These are phyloP conservation scores for Halenospora varia DNA, from an alignment of 495 filamentous ascomycete genomes.

Conservation along the genomic window DNA sequence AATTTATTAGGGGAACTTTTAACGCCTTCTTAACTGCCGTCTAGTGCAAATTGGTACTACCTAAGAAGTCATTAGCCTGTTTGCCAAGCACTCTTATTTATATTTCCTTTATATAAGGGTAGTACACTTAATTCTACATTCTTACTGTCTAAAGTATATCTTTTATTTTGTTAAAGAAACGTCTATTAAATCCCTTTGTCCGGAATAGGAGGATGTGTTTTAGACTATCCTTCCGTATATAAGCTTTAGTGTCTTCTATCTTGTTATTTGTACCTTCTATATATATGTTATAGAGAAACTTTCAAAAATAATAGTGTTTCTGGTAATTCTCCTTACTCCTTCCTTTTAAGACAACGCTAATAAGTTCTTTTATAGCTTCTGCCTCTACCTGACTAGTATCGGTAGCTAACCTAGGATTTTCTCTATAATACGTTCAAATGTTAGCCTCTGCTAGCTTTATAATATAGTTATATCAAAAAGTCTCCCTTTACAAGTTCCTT, in stretches of 20 bases:
- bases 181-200: constrained; percentile 14
- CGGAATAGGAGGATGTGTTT: constrained; percentile 12
- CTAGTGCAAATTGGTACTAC: constrained; percentile 11
- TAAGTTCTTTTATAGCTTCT: constrained; percentile 19
- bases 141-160: constrained; percentile 8
- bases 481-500: constrained; percentile 6
- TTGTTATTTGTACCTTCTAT: constrained; percentile 7
- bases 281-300: constrained; percentile 15
- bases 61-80: constrained; percentile 6
- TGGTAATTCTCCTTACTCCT: constrained; percentile 18
- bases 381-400: constrained; percentile 16
- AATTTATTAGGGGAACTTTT: constrained; percentile 7
- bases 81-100: constrained; percentile 9
- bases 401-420: constrained; percentile 12
- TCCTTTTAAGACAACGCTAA: constrained; percentile 7
- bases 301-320: constrained; percentile 16
- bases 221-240: constrained; percentile 14
- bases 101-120: constrained; percentile 13
- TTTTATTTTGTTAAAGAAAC: constrained; percentile 16
- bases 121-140: constrained; percentile 16
- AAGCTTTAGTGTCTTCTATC: constrained; percentile 8
- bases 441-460: constrained; percentile 12
- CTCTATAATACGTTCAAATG: constrained; percentile 7
- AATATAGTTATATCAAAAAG: constrained; percentile 16
- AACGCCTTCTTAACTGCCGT: constrained; percentile 7